Conservation (phyloP, 306 rosid genomes). For the Mimosa bimucronata region DNA sequence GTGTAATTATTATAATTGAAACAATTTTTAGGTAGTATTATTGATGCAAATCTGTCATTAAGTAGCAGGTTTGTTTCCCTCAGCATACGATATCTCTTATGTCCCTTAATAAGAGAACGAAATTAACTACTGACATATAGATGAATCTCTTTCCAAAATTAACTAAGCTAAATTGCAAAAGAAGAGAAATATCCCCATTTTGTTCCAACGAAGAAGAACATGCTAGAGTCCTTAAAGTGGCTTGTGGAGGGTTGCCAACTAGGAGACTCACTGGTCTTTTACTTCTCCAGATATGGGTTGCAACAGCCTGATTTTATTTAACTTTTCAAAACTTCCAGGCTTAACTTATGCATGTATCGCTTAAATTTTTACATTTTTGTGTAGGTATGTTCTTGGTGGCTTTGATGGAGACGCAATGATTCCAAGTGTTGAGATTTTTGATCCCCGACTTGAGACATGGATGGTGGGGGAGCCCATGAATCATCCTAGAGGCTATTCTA, state of each 20-base stretch:
- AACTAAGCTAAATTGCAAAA: constrained; percentile 51
- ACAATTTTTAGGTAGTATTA: background rate
- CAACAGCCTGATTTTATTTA: constrained; percentile 53
- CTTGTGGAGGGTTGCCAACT: constrained; percentile 58
- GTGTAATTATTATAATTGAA: background rate
- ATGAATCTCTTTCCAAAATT: constrained; percentile 21
- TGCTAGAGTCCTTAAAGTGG: constrained; percentile 62
- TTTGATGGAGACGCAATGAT: constrained; percentile 58
- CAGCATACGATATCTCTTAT: background rate
- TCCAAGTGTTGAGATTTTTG: constrained; percentile 55
- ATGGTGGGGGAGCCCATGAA: constrained; percentile 58
- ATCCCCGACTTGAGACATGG: constrained; percentile 58
- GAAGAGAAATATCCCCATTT: constrained; percentile 23
- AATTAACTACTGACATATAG: background rate
- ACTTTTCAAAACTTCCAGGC: background rate
- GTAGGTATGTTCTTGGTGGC: constrained; percentile 73
- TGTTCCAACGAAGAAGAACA: constrained; percentile 70
- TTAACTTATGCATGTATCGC: background rate
- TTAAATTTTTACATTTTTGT: constrained; percentile 20
- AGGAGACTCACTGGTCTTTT: constrained; percentile 72
- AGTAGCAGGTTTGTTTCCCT: background rate
- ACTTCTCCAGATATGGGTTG: constrained; percentile 82
- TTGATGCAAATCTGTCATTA: background rate
- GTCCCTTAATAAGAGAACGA: background rate
- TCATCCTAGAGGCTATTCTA: constrained; percentile 47